A percentile compares a stretch with the other conserved stretches of the same genome.
These are phyloP conservation scores for Pisolithus microcarpus DNA, from an alignment of 768 basidiomycete species.

Conservation along the genomic window DNA sequence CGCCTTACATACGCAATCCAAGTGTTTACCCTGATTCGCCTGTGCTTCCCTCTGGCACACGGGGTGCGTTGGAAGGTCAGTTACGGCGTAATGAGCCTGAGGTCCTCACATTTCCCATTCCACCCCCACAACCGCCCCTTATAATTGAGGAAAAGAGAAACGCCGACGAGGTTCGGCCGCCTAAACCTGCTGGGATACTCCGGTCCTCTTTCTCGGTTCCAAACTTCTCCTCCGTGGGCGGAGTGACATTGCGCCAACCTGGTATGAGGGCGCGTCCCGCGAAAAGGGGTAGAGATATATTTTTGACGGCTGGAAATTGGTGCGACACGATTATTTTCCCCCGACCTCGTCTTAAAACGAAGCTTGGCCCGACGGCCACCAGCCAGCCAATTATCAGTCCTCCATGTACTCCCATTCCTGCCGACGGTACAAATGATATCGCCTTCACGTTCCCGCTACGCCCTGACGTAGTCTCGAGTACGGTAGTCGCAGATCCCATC, in stretches of 20 bases:
- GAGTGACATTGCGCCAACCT: slow-evolving; percentile 5
- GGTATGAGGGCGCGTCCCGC: slow-evolving; percentile 16
- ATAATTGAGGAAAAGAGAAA: not conserved
- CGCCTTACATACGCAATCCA: slow-evolving; percentile 4
- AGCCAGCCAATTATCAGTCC: slow-evolving; percentile 41
- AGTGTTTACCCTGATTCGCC: slow-evolving; percentile 1
- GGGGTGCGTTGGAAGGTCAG: slow-evolving; percentile 11
- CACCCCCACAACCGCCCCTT: not conserved
- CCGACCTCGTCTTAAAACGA: slow-evolving; percentile 59
- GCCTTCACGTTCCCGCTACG: slow-evolving; percentile 9
- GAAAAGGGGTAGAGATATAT: slow-evolving; percentile 48
- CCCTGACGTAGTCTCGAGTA: slow-evolving; percentile 17
- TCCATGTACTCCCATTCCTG: slow-evolving; percentile 37
- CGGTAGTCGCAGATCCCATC: not conserved
- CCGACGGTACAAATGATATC: not conserved
- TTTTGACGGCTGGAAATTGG: slow-evolving; percentile 73
- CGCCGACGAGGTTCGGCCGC: not conserved
- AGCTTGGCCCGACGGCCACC: slow-evolving; percentile 23
- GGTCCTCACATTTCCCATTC: slow-evolving; percentile 1
- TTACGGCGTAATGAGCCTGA: slow-evolving; percentile 5
- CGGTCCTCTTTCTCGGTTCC: slow-evolving; percentile 62
- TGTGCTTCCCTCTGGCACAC: slow-evolving; percentile 12
- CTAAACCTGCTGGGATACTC: slow-evolving; percentile 18
- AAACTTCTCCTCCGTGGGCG: slow-evolving; percentile 37
- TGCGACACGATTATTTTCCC: slow-evolving; percentile 77